Percentiles rank a stretch among this genome's conserved stretches.
Evolutionary conservation across 306 rosid species (phyloP).

Genomic region (Prunus mume): DNA sequence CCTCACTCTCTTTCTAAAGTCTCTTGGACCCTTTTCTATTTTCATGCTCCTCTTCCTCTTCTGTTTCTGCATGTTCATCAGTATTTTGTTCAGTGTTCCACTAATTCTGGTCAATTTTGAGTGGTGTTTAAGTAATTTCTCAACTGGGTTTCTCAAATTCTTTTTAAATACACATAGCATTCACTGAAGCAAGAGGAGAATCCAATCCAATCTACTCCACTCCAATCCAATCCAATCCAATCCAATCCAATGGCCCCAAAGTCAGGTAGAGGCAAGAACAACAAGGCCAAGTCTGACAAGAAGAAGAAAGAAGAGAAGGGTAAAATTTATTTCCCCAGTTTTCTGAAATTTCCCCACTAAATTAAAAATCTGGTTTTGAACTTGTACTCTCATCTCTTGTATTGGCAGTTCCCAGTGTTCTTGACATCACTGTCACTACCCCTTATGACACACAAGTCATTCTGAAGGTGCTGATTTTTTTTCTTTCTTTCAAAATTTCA

Average conservation of each 20-base stretch:
- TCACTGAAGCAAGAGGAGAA: background rate
- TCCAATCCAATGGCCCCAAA: constrained; percentile 67
- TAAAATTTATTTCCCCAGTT: constrained; percentile 6
- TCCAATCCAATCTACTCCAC: background rate
- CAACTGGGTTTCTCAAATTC: constrained; percentile 19
- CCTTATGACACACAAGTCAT: constrained; percentile 66
- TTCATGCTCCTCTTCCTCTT: background rate
- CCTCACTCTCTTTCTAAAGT: background rate
- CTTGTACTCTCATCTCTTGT: background rate
- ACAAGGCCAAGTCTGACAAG: constrained; percentile 75
- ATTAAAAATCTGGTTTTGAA: background rate
- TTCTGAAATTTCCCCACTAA: background rate
- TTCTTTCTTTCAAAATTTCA: background rate
- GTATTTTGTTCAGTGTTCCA: background rate
- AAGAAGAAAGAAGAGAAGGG: constrained; percentile 98
- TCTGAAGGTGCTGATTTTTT: constrained; percentile 52
- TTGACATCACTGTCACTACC: constrained; percentile 68
- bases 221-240: constrained; percentile 33
- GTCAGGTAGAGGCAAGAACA: constrained; percentile 76
- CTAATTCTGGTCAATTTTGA: background rate
- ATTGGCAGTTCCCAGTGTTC: constrained; percentile 61
- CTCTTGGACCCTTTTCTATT: background rate
- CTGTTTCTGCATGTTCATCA: background rate
- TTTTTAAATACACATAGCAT: background rate
- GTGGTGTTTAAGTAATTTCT: background rate